Percentiles rank a stretch among this genome's conserved stretches.
Conservation (phyloP, 306 rosid genomes). For the Prosopis cineraria region DNA sequence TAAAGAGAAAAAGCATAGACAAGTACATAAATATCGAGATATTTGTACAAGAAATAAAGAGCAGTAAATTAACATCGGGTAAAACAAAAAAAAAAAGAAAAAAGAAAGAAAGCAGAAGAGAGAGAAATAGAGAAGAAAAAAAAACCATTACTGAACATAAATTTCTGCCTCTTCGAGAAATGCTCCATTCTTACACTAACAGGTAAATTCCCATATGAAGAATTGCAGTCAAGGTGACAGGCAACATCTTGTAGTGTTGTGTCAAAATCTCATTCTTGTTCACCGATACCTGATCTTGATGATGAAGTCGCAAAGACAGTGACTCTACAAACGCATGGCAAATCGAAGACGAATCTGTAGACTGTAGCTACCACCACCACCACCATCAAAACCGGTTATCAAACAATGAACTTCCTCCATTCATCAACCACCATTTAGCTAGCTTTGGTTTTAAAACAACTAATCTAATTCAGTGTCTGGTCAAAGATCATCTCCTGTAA, state of each 20-base stretch:
- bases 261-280: constrained; percentile 14
- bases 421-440: constrained; percentile 37
- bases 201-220: constrained; percentile 31
- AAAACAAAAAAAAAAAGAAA: background rate
- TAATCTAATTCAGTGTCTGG: constrained; percentile 35
- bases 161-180: constrained; percentile 23
- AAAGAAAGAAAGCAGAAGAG: background rate
- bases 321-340: constrained; percentile 14
- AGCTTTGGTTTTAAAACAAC: constrained; percentile 42
- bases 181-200: background rate
- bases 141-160: background rate
- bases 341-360: constrained; percentile 41
- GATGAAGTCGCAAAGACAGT: background rate
- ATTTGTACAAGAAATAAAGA: constrained; percentile 35
- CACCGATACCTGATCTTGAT: background rate
- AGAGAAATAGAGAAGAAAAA: too few species aligned
- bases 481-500: constrained; percentile 52
- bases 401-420: constrained; percentile 32
- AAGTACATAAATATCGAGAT: constrained; percentile 5
- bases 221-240: background rate
- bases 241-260: background rate
- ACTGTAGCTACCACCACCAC: too few species aligned
- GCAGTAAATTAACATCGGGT: background rate
- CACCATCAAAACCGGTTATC: constrained; percentile 30
- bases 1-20: background rate